Base-by-base conservation (phyloP, 2,329 filamentous ascomycete genomes). In the Chalara sp. region DNA sequence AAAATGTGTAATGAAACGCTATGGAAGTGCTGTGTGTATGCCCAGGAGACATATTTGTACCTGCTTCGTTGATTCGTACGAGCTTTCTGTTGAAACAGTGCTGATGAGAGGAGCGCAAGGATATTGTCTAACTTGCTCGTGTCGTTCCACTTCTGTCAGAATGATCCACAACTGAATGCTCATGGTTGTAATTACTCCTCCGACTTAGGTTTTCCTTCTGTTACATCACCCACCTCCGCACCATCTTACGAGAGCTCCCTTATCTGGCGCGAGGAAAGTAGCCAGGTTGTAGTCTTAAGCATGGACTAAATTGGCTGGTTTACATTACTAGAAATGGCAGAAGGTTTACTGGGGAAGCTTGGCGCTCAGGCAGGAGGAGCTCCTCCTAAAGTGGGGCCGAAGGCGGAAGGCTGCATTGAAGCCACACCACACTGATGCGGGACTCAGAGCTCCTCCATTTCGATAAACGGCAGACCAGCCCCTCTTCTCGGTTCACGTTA, bases 351-450 rank as follows among this genome's bases (percentile, higher is more conserved):
- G 10, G 13, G 10, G 3, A 11, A 3, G 35, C 35, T 39, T 39
- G 35, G 10, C 35, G 35, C 35, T 42, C 31, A 12, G 11, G 8
- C 48, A 48, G 52, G 56, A 59, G 57, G 56, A 58, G 56, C 58
- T 60, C 58, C 57, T 58, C 58, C 57, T 52, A 47, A 21, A 13
- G 46, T 32, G 31, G 6, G 30, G 13, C 12, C 43, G 21, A 45
- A 13, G 4, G 21, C 43, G 8, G 21, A 13, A 13, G 35, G 10
- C 13, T 39, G 35, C 21, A 21, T 21, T 21, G 21, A 21, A 21
- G 21, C 21, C 21, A 21, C 21, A 21, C 21, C 21, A 21, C 21
- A 21, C 21, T 21, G 21, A 21, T 21, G 21, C 21, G 21, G 21
- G 21, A 21, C 21, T 21, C 21, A 21, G 21, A 21, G 21, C 21